These are phyloP conservation scores for Bjerkandera adusta DNA, from an alignment of 1,284 basidiomycete genomes.

Conservation along the genomic window DNA sequence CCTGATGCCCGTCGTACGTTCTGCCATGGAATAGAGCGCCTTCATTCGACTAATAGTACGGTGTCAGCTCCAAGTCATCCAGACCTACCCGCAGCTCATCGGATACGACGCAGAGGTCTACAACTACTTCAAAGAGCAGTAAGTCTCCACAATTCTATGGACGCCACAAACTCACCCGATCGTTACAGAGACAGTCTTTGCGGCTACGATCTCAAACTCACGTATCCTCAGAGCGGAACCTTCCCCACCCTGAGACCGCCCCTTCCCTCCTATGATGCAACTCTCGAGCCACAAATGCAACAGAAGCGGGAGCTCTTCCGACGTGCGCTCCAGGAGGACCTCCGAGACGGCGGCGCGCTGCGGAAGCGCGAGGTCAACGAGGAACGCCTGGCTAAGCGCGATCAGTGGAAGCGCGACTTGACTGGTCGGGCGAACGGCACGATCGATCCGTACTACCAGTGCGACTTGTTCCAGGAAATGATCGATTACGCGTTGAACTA, in stretches of 20 bases:
- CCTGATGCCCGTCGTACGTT: conserved; percentile 46
- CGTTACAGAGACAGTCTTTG: conserved; percentile 28
- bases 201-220: conserved; percentile 60
- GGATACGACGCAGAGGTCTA: conserved; percentile 65
- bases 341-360: not conserved
- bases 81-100: conserved; percentile 71
- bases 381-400: conserved; percentile 14
- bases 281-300: conserved; percentile 12
- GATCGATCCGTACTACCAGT: conserved; percentile 34
- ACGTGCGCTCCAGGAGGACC: conserved; percentile 7
- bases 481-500: conserved; percentile 35
- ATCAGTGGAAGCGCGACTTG: conserved; percentile 25
- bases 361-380: conserved; percentile 4
- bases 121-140: conserved; percentile 66
- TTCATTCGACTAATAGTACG: not conserved
- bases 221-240: conserved; percentile 60
- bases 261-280: conserved; percentile 12
- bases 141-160: conserved; percentile 24
- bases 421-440: conserved; percentile 26
- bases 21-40: not conserved
- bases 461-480: conserved; percentile 30
- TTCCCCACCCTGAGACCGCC: conserved; percentile 35
- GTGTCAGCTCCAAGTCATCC: conserved; percentile 38
- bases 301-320: conserved; percentile 7
- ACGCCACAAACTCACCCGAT: not conserved